Evolutionary conservation across 495 filamentous ascomycete species (phyloP).

Genomic region (Tirmania nivea): DNA sequence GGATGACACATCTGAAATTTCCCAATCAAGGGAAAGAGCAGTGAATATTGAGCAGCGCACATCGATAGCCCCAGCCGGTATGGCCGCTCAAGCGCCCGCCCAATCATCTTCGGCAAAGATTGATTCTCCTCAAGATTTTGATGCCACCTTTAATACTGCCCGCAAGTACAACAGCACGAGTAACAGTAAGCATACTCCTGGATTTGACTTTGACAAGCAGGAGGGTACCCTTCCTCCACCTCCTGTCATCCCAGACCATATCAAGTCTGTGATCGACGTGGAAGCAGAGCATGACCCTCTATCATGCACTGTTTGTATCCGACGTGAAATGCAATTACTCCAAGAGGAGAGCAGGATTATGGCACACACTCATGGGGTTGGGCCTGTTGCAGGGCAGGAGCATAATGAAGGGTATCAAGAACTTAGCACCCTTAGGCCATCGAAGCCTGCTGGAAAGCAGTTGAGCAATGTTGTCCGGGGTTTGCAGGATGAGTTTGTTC

Average conservation of each 20-base stretch:
- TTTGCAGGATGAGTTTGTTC: conserved; percentile 60
- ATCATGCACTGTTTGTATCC: conserved; percentile 14
- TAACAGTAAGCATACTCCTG: not conserved
- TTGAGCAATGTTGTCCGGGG: conserved; percentile 17
- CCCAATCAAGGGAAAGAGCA: not conserved
- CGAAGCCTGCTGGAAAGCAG: conserved; percentile 11
- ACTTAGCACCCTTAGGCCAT: conserved; percentile 14
- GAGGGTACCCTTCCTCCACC: not conserved
- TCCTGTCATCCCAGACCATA: conserved; percentile 3
- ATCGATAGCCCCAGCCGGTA: not conserved
- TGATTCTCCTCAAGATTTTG: not conserved
- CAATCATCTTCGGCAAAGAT: not conserved
- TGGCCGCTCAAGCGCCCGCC: not conserved
- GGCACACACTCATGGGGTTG: conserved; percentile 11
- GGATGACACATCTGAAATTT: conserved; percentile 9
- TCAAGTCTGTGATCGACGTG: conserved; percentile 5
- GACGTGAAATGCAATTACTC: conserved; percentile 7
- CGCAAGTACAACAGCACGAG: not conserved
- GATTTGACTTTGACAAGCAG: not conserved
- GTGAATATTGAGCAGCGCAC: not conserved
- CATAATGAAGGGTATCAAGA: conserved; percentile 11
- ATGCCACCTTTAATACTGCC: not conserved
- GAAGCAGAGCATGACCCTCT: conserved; percentile 13
- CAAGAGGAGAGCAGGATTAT: conserved; percentile 12
- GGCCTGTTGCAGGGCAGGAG: conserved; percentile 5